Evolutionary conservation across 352 stramenopile genomes (phyloP), one percentile per base, ranked within the genome.

Genomic region (Globisporangium echinulatum): DNA sequence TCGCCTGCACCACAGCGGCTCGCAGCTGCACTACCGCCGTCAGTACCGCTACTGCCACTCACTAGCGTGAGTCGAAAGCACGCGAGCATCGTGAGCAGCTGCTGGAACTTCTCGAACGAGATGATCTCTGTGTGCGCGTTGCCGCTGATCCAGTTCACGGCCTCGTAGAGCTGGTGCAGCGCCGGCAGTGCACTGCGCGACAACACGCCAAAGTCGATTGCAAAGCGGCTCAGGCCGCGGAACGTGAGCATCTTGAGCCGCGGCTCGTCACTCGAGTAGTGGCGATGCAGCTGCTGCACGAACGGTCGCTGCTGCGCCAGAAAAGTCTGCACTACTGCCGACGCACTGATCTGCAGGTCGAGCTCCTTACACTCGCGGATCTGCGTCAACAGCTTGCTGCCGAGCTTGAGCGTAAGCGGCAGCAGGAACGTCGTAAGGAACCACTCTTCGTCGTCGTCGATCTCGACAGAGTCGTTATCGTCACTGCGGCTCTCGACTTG

Each of bases 31-130:
- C 37, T 39, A 5, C 15, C 66, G 14, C 49, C 36, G 19, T 50
- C 50, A 0, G 43, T 49, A 19, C 33, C 19, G 8, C 25, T 38
- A 17, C 49, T 19, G 11, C 17, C 49, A 17, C 19, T 39, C 4
- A n/a, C 49, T n/a, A 61, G 36, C n/a, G 67, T 60, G 33, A 78
- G 47, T 25, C 64, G 64, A 4, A 75, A 48, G 10, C 59, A 58
- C 8, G 75, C 71, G 8, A 85, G 38, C 40, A 77, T 68, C 15
- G 68, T 66, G 10, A 85, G 58, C 2, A 82, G 33, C 48, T 81
- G 59, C 53, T 82, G 71, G 59, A 88, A 86, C 59, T 88, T 88
- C 54, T 88, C 75, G 33, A 85, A 86, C 25, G 78, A 86, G 50
- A 88, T 75, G 51, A 88, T 67, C 40, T 85, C 75, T 0, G 78